Evolutionary conservation across 2,329 filamentous ascomycete species (phyloP).

Genomic region (Ceratocystis smalleyi): DNA sequence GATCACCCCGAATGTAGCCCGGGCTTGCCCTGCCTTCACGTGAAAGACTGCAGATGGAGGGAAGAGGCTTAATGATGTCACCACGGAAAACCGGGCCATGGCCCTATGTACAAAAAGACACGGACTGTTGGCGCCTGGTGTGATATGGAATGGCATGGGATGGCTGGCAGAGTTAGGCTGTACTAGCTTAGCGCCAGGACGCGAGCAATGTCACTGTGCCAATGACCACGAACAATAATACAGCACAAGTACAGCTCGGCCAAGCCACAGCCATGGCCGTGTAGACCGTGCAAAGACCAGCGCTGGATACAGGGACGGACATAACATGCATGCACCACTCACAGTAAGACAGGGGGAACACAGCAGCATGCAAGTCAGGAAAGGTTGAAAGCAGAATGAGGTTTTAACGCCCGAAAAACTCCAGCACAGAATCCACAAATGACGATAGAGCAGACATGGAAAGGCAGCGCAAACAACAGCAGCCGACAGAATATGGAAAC

Average conservation of each 20-base stretch:
- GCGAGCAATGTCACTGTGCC: too few species aligned
- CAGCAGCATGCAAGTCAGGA: not conserved
- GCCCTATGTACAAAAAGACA: too few species aligned
- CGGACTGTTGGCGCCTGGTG: not conserved
- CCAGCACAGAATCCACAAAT: conserved; percentile 5
- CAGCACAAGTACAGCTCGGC: too few species aligned
- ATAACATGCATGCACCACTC: not conserved
- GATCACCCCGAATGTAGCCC: too few species aligned
- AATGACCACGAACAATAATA: too few species aligned
- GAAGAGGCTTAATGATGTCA: not conserved
- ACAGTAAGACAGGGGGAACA: not conserved
- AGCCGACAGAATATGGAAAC: conserved; percentile 1
- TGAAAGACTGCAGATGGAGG: too few species aligned
- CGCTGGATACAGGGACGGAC: not conserved
- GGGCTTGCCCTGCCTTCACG: too few species aligned
- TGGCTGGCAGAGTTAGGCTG: too few species aligned
- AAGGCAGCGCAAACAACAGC: conserved; percentile 3
- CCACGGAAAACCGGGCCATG: not conserved
- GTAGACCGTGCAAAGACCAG: not conserved
- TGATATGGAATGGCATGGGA: too few species aligned
- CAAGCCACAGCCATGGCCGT: not conserved
- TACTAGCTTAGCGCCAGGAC: too few species aligned
- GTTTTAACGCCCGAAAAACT: conserved; percentile 4
- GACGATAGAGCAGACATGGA: conserved; percentile 1
- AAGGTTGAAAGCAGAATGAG: conserved; percentile 3